A percentile compares a stretch with the other conserved stretches of the same genome.
Evolutionary conservation across 345 rosid species (phyloP).

Genomic region (Kandelia obovata): DNA sequence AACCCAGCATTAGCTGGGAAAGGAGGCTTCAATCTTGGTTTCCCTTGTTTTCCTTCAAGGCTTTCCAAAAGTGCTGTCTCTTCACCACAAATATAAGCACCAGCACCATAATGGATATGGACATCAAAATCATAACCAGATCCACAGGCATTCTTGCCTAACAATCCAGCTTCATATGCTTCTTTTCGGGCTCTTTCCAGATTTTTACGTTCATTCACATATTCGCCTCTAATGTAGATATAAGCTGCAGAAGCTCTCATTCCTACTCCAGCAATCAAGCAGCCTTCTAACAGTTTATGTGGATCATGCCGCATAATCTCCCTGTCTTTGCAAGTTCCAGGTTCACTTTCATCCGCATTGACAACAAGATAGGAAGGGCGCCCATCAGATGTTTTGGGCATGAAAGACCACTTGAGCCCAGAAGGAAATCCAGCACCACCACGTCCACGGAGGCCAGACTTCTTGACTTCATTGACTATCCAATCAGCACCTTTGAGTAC

Average conservation of each 20-base stretch:
- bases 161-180: conserved; percentile 83
- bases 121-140: conserved; percentile 98
- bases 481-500: conserved; percentile 96
- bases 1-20: conserved; percentile 97
- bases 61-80: conserved; percentile 97
- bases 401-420: conserved; percentile 98
- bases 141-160: conserved; percentile 97
- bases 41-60: conserved; percentile 97
- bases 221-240: conserved; percentile 94
- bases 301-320: conserved; percentile 98
- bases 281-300: conserved; percentile 92
- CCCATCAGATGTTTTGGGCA: conserved; percentile 96
- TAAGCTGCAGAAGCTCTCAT: conserved; percentile 98
- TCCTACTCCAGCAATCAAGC: conserved; percentile 97
- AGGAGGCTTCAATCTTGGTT: conserved; percentile 98
- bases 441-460: conserved; percentile 94
- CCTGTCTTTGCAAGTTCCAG: conserved; percentile 99
- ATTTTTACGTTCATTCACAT: conserved; percentile 80
- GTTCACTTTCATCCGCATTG: conserved; percentile 99
- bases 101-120: conserved; percentile 94
- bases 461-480: conserved; percentile 91
- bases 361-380: conserved; percentile 98
- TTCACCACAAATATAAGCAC: conserved; percentile 97
- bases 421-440: conserved; percentile 99
- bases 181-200: conserved; percentile 86